Evolutionary conservation across 306 rosid species (phyloP).

Genomic region (Cicer judaicum): DNA sequence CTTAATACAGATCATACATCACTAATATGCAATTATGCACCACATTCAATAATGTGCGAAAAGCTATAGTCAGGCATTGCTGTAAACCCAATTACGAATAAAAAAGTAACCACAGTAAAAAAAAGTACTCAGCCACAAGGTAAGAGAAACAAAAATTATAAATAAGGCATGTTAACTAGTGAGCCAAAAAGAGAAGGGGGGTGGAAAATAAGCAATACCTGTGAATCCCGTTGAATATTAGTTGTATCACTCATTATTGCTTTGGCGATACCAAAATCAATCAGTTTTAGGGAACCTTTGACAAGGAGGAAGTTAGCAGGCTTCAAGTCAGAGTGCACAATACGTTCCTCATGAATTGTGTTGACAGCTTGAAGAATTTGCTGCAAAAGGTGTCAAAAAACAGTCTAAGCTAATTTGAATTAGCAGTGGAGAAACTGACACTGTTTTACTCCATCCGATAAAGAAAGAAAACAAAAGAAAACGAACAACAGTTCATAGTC

Average conservation of each 20-base stretch:
- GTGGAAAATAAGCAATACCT: constrained; percentile 57
- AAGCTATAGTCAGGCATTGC: not conserved
- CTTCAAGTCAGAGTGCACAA: constrained; percentile 96
- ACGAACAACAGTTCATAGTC: constrained; percentile 13
- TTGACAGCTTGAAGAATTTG: constrained; percentile 94
- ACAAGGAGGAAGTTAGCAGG: constrained; percentile 97
- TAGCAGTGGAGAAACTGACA: not conserved
- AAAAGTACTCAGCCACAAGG: not conserved
- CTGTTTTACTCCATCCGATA: constrained; percentile 3
- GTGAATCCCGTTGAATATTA: constrained; percentile 93
- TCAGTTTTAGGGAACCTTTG: constrained; percentile 90
- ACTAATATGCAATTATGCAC: constrained; percentile 13
- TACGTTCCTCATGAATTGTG: constrained; percentile 93
- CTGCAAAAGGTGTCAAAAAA: constrained; percentile 54
- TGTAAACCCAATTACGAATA: not conserved
- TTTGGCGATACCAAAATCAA: constrained; percentile 96
- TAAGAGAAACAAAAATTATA: constrained; percentile 2
- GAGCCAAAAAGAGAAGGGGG: not conserved
- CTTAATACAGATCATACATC: constrained; percentile 31
- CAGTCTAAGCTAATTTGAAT: constrained; percentile 32
- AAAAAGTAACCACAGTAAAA: not conserved
- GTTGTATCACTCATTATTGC: constrained; percentile 98
- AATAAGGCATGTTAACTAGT: constrained; percentile 6
- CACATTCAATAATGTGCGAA: constrained; percentile 7
- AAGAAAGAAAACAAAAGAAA: constrained; percentile 3